Evolutionary conservation across 805 yeast species (phyloP).

Genomic region (Candida ulmi): DNA sequence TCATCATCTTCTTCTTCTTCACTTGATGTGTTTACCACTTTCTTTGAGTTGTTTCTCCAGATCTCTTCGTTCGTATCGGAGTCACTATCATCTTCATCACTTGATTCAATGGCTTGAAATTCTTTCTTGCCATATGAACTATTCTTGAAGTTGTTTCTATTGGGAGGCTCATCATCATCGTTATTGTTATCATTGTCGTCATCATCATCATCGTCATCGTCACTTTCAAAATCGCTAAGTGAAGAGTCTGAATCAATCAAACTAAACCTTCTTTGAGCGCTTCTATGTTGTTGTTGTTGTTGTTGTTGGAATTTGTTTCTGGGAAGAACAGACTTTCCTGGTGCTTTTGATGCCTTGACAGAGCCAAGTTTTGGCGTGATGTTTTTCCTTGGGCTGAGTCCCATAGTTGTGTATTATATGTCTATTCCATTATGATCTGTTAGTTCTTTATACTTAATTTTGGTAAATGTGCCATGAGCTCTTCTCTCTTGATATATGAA

Average conservation of each 20-base stretch:
- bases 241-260: constrained; percentile 32
- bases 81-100: constrained; percentile 22
- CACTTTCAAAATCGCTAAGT: constrained; percentile 32
- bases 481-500: no score
- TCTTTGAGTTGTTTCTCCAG: constrained; percentile 22
- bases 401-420: background rate
- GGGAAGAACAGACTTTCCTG: constrained; percentile 23
- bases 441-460: no score
- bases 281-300: background rate
- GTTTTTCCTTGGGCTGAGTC: constrained; percentile 12
- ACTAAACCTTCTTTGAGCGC: constrained; percentile 35
- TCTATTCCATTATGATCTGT: no score
- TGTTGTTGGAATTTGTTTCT: constrained; percentile 7
- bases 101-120: constrained; percentile 30
- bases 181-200: constrained; percentile 13
- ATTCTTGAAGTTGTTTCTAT: constrained; percentile 6
- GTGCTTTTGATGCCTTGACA: constrained; percentile 23
- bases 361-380: constrained; percentile 20
- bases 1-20: constrained; percentile 28
- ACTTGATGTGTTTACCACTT: constrained; percentile 27
- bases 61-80: constrained; percentile 20
- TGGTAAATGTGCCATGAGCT: no score
- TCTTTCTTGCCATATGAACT: background rate
- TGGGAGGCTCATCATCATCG: constrained; percentile 10
- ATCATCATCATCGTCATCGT: constrained; percentile 22